phyloP scores from a whole-genome alignment of 768 basidiomycete species.

The Boletus fagicola region DNA sequence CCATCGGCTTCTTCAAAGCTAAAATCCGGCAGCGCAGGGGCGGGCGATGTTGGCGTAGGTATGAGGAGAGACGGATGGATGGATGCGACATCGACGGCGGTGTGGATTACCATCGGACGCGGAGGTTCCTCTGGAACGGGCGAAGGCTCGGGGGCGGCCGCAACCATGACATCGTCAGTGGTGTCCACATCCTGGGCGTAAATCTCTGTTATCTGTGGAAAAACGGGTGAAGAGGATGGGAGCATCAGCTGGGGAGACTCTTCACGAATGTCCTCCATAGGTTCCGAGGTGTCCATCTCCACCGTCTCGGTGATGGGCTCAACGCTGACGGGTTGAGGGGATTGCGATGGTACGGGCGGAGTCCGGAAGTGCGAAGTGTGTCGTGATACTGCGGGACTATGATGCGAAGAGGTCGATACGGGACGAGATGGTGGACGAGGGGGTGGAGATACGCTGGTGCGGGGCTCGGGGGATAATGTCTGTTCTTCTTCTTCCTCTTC shows the following conservation, averaged over 20 bases:
- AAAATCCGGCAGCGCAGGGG: slow-evolving; percentile 29
- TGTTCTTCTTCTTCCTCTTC: slow-evolving; percentile 14
- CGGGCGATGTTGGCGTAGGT: slow-evolving; percentile 38
- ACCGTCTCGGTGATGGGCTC: slow-evolving; percentile 11
- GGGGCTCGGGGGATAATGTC: slow-evolving; percentile 2
- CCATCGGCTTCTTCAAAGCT: slow-evolving; percentile 34
- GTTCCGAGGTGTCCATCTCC: slow-evolving; percentile 14
- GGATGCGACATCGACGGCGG: slow-evolving; percentile 29
- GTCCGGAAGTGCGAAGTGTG: slow-evolving; percentile 18
- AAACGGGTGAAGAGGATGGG: slow-evolving; percentile 24
- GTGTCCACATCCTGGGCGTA: neutral
- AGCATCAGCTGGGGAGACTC: slow-evolving; percentile 25
- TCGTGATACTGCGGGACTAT: slow-evolving; percentile 20
- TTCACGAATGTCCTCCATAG: slow-evolving; percentile 23
- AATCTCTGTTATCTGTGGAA: neutral
- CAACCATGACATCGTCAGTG: neutral
- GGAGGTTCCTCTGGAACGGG: slow-evolving; percentile 2
- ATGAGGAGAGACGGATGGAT: slow-evolving; percentile 33
- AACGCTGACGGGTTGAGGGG: slow-evolving; percentile 5
- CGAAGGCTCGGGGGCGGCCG: neutral
- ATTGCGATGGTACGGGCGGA: slow-evolving; percentile 5
- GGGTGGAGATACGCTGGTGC: neutral
- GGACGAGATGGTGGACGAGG: slow-evolving; percentile 22
- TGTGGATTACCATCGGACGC: slow-evolving; percentile 23
- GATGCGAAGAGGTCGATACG: slow-evolving; percentile 10